Evolutionary conservation across 805 yeast species (phyloP).

Genomic region (Saccharomycopsis sp.): DNA sequence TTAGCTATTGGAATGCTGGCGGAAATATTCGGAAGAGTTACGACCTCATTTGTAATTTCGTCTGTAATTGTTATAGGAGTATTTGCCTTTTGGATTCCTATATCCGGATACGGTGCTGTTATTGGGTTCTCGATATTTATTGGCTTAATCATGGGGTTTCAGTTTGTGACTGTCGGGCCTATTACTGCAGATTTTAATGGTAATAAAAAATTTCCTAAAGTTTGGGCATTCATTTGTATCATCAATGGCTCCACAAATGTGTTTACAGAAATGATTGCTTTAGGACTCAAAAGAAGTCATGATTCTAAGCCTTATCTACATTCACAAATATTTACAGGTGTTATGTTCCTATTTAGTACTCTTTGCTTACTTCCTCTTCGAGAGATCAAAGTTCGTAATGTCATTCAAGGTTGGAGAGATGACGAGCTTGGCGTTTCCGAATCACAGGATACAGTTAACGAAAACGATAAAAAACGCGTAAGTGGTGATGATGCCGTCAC

Average conservation of each 20-base stretch:
- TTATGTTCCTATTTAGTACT: constrained; percentile 28
- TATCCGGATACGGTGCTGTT: constrained; percentile 35
- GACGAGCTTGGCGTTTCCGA: neutral
- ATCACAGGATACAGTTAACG: neutral
- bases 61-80: constrained; percentile 32
- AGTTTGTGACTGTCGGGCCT: constrained; percentile 35
- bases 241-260: constrained; percentile 32
- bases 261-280: constrained; percentile 49
- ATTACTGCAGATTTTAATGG: constrained; percentile 37
- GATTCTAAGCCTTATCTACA: constrained; percentile 29
- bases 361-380: constrained; percentile 31
- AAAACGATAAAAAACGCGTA: neutral
- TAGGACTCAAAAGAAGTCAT: constrained; percentile 35
- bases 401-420: constrained; percentile 24
- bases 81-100: constrained; percentile 45
- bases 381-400: constrained; percentile 30
- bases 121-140: constrained; percentile 36
- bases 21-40: constrained; percentile 42
- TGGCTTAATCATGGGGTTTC: constrained; percentile 42
- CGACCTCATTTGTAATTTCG: constrained; percentile 36
- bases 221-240: constrained; percentile 33
- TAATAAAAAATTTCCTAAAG: constrained; percentile 33
- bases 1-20: constrained; percentile 41
- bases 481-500: neutral
- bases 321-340: constrained; percentile 37